Base-by-base conservation (phyloP, 805 yeast species). In the Naumovozyma castellii region DNA sequence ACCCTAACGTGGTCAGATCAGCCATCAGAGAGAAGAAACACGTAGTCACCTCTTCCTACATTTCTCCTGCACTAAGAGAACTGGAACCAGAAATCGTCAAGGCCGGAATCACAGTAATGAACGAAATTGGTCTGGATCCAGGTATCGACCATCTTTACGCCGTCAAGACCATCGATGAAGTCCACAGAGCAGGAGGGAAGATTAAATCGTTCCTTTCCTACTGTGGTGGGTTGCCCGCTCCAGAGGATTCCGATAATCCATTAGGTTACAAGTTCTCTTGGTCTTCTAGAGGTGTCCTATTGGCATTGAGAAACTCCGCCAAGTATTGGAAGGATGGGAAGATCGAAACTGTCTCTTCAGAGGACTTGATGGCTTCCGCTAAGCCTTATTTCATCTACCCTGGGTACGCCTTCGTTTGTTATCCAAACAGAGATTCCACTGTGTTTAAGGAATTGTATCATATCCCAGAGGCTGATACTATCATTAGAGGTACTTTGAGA, bases 171-270 rank as follows among this genome's bases (percentile, higher is more conserved):
- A 85, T 92, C 61, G 95, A 85, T 60, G 98, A 92, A 69, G 97
- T 92, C 44, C 98, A 92, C 72, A 69, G 71, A 50, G 76, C 73
- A 19, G 85, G 85, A 49, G 98, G 98, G 62, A 84, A 92, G 71
- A 84, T 92, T 68, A 84, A 76, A 61, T 83, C 95, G 5, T 92
- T 92, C 78, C 69, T 87, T 54, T 85, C 96, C 5, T 92, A 85
- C 81, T 92, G 98, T 70, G 98, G 98, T 69, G 98, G 98, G 57
- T 75, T 92, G 58, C 97, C 97, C 49, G 92, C 98, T 25, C 97
- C 98, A 48, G 98, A 90, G 69, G 77, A 81, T 66, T 90, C 97
- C 22, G 95, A 87, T 69, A 92, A 92, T 70, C 98, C 98, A 43
- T 73, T 92, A 62, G 98, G 98, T 53, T 92, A 92, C 78, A 92